Conservation (phyloP, 192 early-diverging fungal species). For the Backusella morwellensis region DNA sequence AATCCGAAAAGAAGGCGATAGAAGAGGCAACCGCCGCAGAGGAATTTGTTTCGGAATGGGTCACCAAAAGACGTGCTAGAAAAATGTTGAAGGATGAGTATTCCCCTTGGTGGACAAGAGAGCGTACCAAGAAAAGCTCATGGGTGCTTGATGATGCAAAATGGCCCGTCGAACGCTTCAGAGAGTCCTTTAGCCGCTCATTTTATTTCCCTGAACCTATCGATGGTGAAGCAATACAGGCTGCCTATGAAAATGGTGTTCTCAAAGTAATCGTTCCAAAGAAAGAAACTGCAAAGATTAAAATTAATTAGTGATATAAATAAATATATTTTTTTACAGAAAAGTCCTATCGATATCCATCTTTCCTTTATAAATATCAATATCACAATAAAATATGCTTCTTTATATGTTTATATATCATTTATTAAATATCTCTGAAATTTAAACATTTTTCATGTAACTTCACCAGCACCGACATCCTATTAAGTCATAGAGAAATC, state of each 20-base stretch:
- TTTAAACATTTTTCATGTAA: neutral
- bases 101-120: neutral
- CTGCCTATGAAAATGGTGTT: constrained; percentile 1
- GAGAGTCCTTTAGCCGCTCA: neutral
- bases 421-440: too few species aligned
- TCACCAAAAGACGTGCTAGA: neutral
- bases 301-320: neutral
- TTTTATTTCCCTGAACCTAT: neutral
- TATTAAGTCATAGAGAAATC: neutral
- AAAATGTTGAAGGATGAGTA: neutral
- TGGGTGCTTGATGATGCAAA: neutral
- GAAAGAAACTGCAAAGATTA: neutral
- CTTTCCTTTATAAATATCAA: neutral
- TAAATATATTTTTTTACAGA: neutral
- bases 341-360: neutral
- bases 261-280: neutral
- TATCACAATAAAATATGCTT: neutral
- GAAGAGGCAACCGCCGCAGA: neutral
- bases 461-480: constrained; percentile 7
- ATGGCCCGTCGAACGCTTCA: neutral
- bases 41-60: neutral
- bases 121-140: neutral
- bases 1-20: neutral
- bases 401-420: neutral
- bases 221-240: neutral